These are phyloP conservation scores for Cordyceps cicadae DNA, from an alignment of 2,329 filamentous ascomycete species.

Conservation along the genomic window DNA sequence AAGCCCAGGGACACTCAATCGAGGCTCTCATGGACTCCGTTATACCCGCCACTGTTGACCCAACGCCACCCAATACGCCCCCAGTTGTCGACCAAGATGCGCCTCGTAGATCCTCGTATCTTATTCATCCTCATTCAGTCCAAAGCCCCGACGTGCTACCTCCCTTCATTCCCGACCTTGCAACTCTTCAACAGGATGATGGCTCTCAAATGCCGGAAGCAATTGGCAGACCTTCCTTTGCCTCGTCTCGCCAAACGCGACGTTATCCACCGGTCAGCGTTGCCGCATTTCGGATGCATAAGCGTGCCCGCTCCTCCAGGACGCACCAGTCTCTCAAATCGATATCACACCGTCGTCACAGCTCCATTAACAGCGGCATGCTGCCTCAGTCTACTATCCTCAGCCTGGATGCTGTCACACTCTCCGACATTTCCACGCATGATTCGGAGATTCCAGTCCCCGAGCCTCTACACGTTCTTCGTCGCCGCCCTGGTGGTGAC, in stretches of 20 bases:
- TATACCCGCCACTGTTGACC: slow-evolving; percentile 39
- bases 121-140: slow-evolving; percentile 41
- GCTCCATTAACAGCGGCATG: slow-evolving; percentile 52
- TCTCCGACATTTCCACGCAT: slow-evolving; percentile 43
- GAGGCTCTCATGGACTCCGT: slow-evolving; percentile 48
- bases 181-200: slow-evolving; percentile 27
- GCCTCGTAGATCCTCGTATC: slow-evolving; percentile 47
- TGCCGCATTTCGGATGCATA: slow-evolving; percentile 29
- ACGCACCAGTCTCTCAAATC: slow-evolving; percentile 44
- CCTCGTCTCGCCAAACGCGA: slow-evolving; percentile 19
- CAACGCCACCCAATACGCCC: slow-evolving; percentile 55
- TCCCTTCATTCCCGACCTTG: slow-evolving; percentile 39
- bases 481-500: slow-evolving; percentile 67
- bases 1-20: slow-evolving; percentile 36
- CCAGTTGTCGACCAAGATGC: slow-evolving; percentile 36
- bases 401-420: slow-evolving; percentile 55
- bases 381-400: slow-evolving; percentile 41
- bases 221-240: slow-evolving; percentile 24
- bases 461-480: slow-evolving; percentile 53
- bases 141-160: slow-evolving; percentile 34
- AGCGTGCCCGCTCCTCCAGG: slow-evolving; percentile 38
- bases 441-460: slow-evolving; percentile 37
- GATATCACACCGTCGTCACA: slow-evolving; percentile 45
- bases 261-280: slow-evolving; percentile 22
- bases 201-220: slow-evolving; percentile 26